Conservation (phyloP, 306 rosid species). For the Sindora glabra region DNA sequence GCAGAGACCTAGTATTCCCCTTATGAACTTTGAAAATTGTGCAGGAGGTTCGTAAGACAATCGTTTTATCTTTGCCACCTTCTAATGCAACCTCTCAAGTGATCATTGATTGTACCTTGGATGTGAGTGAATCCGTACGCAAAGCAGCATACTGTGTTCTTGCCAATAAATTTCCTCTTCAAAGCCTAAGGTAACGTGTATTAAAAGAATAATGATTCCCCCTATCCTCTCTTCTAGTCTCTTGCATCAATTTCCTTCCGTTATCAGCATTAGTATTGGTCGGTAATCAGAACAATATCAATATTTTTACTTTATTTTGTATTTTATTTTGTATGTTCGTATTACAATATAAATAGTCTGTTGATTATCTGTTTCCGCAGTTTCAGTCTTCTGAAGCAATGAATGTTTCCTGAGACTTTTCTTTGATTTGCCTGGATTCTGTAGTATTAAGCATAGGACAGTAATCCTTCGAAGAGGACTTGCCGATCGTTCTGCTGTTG, state of each 20-base stretch:
- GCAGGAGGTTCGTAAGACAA: slow-evolving; percentile 91
- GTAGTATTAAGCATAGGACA: slow-evolving; percentile 81
- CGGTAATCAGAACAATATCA: background rate
- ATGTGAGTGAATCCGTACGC: slow-evolving; percentile 87
- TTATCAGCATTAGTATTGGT: background rate
- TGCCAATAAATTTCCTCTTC: slow-evolving; percentile 92
- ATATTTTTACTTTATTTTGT: background rate
- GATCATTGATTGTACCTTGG: slow-evolving; percentile 78
- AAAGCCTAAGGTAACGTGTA: slow-evolving; percentile 76
- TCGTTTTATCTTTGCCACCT: slow-evolving; percentile 85
- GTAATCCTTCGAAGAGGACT: slow-evolving; percentile 85
- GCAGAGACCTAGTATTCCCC: background rate
- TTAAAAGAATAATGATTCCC: background rate
- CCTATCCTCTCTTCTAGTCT: background rate
- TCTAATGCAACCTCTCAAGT: slow-evolving; percentile 70
- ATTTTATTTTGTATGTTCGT: background rate
- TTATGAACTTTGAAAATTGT: slow-evolving; percentile 14
- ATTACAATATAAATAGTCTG: no score
- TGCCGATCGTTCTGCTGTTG: slow-evolving; percentile 73
- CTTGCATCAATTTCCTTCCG: background rate
- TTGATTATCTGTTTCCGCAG: background rate
- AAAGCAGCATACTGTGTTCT: slow-evolving; percentile 78
- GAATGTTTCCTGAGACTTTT: background rate
- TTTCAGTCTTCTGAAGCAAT: background rate
- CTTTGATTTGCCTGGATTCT: slow-evolving; percentile 10